A percentile compares a stretch with the other conserved stretches of the same genome.
Evolutionary conservation across 1,284 basidiomycete genomes (phyloP).

Genomic region (Bondarzewia mesenterica): DNA sequence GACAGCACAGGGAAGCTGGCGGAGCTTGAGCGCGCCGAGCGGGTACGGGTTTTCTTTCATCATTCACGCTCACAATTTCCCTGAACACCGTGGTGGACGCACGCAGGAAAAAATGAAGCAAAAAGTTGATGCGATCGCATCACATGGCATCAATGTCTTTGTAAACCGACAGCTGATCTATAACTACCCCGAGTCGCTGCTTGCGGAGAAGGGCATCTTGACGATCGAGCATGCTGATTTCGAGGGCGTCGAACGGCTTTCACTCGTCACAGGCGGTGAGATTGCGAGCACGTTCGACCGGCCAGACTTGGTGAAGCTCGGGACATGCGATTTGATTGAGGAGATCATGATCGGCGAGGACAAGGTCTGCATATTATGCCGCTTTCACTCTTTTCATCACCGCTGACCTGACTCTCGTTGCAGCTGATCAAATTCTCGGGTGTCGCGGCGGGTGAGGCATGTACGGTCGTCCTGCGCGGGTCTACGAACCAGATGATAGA

Average conservation of each 20-base stretch:
- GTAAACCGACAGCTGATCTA: constrained; percentile 99
- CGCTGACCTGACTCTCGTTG: neutral
- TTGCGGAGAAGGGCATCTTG: constrained; percentile 92
- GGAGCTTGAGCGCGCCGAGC: constrained; percentile 94
- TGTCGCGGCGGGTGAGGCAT: constrained; percentile 97
- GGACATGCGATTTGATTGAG: constrained; percentile 91
- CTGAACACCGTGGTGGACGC: constrained; percentile 4
- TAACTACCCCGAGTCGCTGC: constrained; percentile 96
- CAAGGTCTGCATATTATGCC: constrained; percentile 47
- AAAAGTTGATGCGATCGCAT: constrained; percentile 92
- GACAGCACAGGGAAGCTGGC: constrained; percentile 95
- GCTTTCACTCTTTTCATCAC: neutral
- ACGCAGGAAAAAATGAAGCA: constrained; percentile 99
- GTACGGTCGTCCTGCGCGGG: constrained; percentile 95
- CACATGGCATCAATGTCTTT: constrained; percentile 96
- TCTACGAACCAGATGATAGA: constrained; percentile 99
- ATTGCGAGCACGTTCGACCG: constrained; percentile 95
- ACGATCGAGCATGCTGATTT: constrained; percentile 99
- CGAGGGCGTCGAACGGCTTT: constrained; percentile 95
- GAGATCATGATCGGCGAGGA: constrained; percentile 99
- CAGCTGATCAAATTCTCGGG: constrained; percentile 99
- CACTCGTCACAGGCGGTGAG: constrained; percentile 96
- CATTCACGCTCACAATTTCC: neutral
- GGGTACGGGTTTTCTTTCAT: constrained; percentile 32
- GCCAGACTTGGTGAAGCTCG: constrained; percentile 91